phyloP scores from a whole-genome alignment of 2,329 filamentous ascomycete species.

The Microcera coccophila region DNA sequence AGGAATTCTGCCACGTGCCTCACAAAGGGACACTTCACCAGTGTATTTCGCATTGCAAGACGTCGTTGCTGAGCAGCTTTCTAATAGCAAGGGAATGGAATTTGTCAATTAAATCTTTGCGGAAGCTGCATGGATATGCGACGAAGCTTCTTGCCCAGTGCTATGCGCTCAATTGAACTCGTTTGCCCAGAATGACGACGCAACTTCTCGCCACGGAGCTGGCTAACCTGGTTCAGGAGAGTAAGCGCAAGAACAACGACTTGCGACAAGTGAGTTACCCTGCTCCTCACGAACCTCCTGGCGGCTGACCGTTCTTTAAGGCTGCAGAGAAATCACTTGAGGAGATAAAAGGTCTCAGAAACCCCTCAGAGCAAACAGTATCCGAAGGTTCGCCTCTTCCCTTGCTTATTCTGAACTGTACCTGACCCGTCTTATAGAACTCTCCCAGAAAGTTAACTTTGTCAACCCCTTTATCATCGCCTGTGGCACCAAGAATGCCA shows the following conservation, averaged over 20 bases:
- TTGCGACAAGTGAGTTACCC: conserved; percentile 65
- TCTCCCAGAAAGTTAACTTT: conserved; percentile 77
- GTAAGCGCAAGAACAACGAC: conserved; percentile 90
- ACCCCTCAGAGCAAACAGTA: conserved; percentile 36
- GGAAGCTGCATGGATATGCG: conserved; percentile 26
- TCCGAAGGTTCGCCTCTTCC: conserved; percentile 32
- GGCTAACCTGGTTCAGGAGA: conserved; percentile 87
- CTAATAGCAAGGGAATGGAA: too few species aligned
- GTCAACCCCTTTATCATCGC: conserved; percentile 92
- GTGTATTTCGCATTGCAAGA: too few species aligned
- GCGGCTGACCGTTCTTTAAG: conserved; percentile 38
- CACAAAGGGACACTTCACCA: too few species aligned
- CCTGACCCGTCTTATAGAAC: conserved; percentile 54
- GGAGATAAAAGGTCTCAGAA: conserved; percentile 63
- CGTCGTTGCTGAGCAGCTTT: too few species aligned
- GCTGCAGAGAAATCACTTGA: conserved; percentile 91
- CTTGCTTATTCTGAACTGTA: conserved; percentile 9
- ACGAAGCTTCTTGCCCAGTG: conserved; percentile 19
- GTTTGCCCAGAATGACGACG: conserved; percentile 71
- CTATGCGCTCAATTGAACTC: conserved; percentile 21
- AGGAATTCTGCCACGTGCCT: too few species aligned
- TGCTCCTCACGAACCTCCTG: background rate
- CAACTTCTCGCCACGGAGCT: conserved; percentile 87
- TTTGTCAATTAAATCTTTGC: too few species aligned
- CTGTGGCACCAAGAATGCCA: conserved; percentile 83